Conservation (phyloP, 441 rosid species). For the Populus tomentosa region DNA sequence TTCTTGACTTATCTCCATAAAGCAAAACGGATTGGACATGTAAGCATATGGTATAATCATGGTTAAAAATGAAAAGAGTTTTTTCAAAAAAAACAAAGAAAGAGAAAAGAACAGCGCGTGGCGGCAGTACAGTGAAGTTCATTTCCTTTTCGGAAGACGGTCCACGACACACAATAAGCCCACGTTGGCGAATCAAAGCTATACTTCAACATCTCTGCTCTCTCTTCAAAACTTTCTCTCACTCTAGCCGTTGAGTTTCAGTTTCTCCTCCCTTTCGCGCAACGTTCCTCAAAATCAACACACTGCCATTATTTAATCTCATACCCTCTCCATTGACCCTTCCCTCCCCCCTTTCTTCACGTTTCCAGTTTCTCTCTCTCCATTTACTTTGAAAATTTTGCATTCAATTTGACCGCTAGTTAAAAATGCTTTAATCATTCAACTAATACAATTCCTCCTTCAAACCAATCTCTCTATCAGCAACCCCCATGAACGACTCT, state of each 20-base stretch:
- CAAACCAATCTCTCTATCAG: conserved; percentile 9
- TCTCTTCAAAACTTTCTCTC: not conserved
- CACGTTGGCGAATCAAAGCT: not conserved
- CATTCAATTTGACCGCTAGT: not conserved
- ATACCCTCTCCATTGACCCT: conserved; percentile 3
- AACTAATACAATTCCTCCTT: too few relatives aligned
- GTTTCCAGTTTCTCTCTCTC: not conserved
- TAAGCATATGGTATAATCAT: too few relatives aligned
- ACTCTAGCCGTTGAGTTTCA: conserved; percentile 19
- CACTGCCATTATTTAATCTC: not conserved
- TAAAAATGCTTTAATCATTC: conserved; percentile 25
- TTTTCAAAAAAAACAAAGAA: too few relatives aligned
- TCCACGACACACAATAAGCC: not conserved
- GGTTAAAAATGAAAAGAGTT: too few relatives aligned
- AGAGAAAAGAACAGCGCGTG: not conserved
- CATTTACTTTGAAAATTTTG: conserved; percentile 7
- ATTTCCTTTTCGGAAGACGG: not conserved
- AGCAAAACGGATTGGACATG: too few relatives aligned
- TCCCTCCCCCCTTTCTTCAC: not conserved
- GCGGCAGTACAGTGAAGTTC: not conserved
- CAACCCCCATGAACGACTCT: conserved; percentile 62
- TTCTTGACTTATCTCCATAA: too few relatives aligned
- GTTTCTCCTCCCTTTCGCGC: conserved; percentile 8
- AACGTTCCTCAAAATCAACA: not conserved
- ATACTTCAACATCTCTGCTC: not conserved